These are phyloP conservation scores for Musa balbisiana DNA, from an alignment of 202 grass and related monocot species.

Conservation along the genomic window DNA sequence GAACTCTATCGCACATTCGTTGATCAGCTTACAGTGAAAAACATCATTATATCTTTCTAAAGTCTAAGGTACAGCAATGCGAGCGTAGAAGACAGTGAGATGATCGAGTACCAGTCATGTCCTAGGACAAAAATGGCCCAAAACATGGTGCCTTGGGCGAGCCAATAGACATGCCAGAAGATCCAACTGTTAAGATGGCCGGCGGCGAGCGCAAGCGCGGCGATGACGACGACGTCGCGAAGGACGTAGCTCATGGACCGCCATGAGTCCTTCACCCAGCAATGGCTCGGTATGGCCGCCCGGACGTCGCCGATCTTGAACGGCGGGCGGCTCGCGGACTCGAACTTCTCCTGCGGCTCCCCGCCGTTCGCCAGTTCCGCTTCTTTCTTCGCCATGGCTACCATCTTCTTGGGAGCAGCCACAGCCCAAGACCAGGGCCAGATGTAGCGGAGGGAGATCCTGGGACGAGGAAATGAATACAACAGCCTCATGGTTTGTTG, in stretches of 20 bases:
- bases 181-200: conserved; percentile 7
- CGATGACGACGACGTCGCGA: conserved; percentile 34
- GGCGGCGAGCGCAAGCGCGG: conserved; percentile 26
- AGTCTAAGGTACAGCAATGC: too few species aligned
- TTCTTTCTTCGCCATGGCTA: too few species aligned
- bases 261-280: conserved; percentile 50
- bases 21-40: too few species aligned
- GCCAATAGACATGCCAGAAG: conserved; percentile 45
- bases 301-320: conserved; percentile 81
- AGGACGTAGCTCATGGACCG: conserved; percentile 50
- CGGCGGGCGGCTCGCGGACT: conserved; percentile 49
- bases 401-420: not conserved
- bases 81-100: too few species aligned
- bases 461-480: not conserved
- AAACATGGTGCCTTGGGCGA: conserved; percentile 44
- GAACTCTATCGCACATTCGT: too few species aligned
- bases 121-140: conserved; percentile 51
- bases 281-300: conserved; percentile 46
- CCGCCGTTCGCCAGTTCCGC: not conserved
- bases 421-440: not conserved
- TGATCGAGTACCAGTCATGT: conserved; percentile 32
- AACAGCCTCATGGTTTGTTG: not conserved
- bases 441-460: not conserved
- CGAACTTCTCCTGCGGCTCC: conserved; percentile 13
- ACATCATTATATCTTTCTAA: too few species aligned